Evolutionary conservation across 2,329 filamentous ascomycete genomes (phyloP), one percentile per base, ranked within the genome.

Genomic region (Xenosphaeropsis pyriputrescens): DNA sequence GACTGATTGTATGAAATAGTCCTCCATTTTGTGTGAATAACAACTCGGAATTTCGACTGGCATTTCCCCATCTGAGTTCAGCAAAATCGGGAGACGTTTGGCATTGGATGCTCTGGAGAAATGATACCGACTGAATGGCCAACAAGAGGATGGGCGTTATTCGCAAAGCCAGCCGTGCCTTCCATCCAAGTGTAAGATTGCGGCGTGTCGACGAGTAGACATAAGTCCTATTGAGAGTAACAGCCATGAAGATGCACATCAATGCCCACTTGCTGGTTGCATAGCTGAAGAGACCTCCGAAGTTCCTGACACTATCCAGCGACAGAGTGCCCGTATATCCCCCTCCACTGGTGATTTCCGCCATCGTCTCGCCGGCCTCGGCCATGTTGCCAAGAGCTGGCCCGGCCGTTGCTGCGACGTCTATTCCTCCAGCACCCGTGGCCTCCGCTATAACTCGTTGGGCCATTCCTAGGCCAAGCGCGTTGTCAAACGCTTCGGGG

Each of bases 261-360:
- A 96, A 63, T 1, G 89, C 88, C 91, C 91, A 96, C 57, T 82
- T 82, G 58, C 85, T 93, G 1, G 84, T 93, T 32, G 86, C 68
- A 58, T 96, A 98, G 49, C 77, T 82, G 58, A 96, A 88, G 41
- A 96, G 75, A 43, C 84, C 86, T 33, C 85, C 83, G 32, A 95
- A 67, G 32, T 82, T 85, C 52, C 79, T 74, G 2, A 68, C 63
- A 17, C 72, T 62, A 47, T 78, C 74, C 45, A 74, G 55, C 5
- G 72, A 68, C 43, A 78, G 64, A 6, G 67, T 64, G 39, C 59
- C 52, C 40, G 65, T 43, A 18, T 58, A 55, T 26, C 54, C 49
- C 17, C 59, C 56, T 40, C 65, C 60, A 35, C 62, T 58, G 30
- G 62, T 58, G 19, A 58, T 53, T 17, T 60, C 56, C n/a, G 60